Conservation (phyloP, 2,329 filamentous ascomycete genomes). For the Corinectria fuckeliana region DNA sequence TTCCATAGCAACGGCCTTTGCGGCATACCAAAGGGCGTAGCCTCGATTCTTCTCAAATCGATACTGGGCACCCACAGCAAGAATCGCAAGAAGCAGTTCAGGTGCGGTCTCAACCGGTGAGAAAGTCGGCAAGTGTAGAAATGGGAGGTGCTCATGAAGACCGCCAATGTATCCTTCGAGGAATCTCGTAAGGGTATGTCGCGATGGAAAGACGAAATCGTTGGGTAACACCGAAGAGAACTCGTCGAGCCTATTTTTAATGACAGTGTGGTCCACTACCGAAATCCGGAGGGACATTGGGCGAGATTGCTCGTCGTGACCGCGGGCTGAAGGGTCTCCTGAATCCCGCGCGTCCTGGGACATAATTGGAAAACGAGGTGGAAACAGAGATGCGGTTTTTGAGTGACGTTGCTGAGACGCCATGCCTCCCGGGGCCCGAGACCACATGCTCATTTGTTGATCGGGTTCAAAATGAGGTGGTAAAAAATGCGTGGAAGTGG, state of each 20-base stretch:
- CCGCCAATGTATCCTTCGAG: conserved; percentile 74
- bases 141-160: conserved; percentile 64
- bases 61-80: conserved; percentile 72
- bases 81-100: conserved; percentile 71
- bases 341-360: conserved; percentile 59
- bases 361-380: conserved; percentile 61
- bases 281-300: conserved; percentile 56
- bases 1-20: conserved; percentile 63
- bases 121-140: conserved; percentile 73
- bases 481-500: conserved; percentile 60
- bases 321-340: conserved; percentile 32
- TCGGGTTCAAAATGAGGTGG: conserved; percentile 62
- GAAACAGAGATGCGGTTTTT: conserved; percentile 59
- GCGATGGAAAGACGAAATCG: conserved; percentile 72
- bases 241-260: conserved; percentile 65
- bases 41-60: conserved; percentile 66
- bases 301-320: conserved; percentile 42
- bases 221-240: conserved; percentile 65
- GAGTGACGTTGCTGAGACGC: conserved; percentile 48
- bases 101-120: conserved; percentile 68
- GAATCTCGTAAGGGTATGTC: conserved; percentile 72
- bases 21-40: conserved; percentile 67
- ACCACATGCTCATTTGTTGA: conserved; percentile 59
- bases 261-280: conserved; percentile 59
- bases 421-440: conserved; percentile 49